Conservation (phyloP, 257 asterid genomes). For the Solanum chmielewskii region DNA sequence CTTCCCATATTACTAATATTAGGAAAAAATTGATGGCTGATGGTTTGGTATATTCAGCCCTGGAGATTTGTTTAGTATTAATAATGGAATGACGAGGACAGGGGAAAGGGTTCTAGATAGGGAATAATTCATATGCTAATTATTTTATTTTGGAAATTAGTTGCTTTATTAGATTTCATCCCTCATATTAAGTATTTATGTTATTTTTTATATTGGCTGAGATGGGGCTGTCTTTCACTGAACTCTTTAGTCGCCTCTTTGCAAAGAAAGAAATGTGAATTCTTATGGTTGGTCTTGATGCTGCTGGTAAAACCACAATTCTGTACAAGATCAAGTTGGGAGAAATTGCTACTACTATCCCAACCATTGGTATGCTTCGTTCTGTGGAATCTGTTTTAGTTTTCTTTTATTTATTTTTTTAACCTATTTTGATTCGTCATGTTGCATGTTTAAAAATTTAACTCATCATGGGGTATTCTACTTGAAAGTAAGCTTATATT, state of each 20-base stretch:
- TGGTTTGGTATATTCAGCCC: neutral
- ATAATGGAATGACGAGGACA: neutral
- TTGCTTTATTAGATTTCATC: neutral
- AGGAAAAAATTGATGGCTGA: neutral
- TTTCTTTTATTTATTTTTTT: neutral
- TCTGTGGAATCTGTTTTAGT: neutral
- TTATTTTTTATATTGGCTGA: neutral
- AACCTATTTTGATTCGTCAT: neutral
- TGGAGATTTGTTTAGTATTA: neutral
- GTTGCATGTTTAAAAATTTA: neutral
- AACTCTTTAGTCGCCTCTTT: conserved; percentile 7
- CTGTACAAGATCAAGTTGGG: conserved; percentile 10
- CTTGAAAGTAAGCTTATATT: neutral
- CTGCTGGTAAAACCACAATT: conserved; percentile 17
- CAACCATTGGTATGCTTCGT: conserved; percentile 1
- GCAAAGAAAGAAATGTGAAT: neutral
- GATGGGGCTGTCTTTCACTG: conserved; percentile 14
- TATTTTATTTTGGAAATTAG: neutral
- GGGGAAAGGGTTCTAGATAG: neutral
- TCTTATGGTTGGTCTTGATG: conserved; percentile 14
- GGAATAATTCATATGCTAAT: neutral
- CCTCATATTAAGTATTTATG: neutral
- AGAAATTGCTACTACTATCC: conserved; percentile 5
- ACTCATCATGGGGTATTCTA: neutral
- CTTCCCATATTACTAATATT: neutral